Conservation (phyloP, 2,329 filamentous ascomycete species). For the Diaporthe velutina region DNA sequence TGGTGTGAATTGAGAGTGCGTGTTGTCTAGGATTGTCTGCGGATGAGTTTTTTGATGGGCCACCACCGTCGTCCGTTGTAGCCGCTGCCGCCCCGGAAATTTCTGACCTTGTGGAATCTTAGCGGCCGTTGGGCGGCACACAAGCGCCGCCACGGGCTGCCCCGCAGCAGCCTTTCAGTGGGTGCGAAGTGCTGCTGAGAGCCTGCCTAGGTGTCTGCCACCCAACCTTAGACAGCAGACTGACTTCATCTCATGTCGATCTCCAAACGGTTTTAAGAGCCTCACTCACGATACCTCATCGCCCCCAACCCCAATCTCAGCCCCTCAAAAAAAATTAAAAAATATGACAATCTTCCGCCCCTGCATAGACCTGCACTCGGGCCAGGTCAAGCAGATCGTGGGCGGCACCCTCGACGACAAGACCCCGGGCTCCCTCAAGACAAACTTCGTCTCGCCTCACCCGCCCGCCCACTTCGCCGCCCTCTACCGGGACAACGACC, state of each 20-base stretch:
- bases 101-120: slow-evolving; percentile 9
- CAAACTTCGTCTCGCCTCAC: slow-evolving; percentile 91
- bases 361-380: slow-evolving; percentile 98
- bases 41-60: slow-evolving; percentile 15
- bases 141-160: slow-evolving; percentile 12
- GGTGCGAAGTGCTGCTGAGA: not conserved
- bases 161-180: slow-evolving; percentile 19
- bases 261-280: not conserved
- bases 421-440: slow-evolving; percentile 75
- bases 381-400: slow-evolving; percentile 98
- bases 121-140: slow-evolving; percentile 4
- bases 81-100: slow-evolving; percentile 16
- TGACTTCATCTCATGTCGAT: not conserved
- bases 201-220: not conserved
- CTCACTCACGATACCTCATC: not conserved
- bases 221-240: not conserved
- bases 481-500: slow-evolving; percentile 81
- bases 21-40: not conserved
- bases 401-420: slow-evolving; percentile 87
- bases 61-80: not conserved
- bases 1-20: not conserved
- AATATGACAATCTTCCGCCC: slow-evolving; percentile 93
- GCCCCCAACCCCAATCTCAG: not conserved
- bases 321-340: not conserved
- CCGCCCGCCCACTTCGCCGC: slow-evolving; percentile 84